Percentiles rank a stretch among this genome's conserved stretches.
Evolutionary conservation across 495 filamentous ascomycete genomes (phyloP).

Genomic region (Bacidia rubella): DNA sequence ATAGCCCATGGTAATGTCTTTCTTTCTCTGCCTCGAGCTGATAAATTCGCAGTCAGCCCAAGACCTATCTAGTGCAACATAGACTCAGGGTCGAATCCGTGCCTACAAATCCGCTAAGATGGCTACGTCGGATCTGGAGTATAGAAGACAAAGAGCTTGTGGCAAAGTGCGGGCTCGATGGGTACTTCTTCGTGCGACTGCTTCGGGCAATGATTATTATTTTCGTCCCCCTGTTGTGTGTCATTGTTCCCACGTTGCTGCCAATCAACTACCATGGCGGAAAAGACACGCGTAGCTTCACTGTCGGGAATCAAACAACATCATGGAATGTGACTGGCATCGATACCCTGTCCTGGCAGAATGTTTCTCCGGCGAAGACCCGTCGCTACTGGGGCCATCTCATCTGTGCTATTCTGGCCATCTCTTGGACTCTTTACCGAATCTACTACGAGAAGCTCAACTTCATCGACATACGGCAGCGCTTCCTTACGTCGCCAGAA

Average conservation of each 20-base stretch:
- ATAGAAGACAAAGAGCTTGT: constrained; percentile 16
- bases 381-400: constrained; percentile 18
- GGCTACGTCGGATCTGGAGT: constrained; percentile 16
- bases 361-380: constrained; percentile 15
- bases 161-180: constrained; percentile 17
- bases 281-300: constrained; percentile 7
- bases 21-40: not conserved
- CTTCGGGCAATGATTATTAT: constrained; percentile 17
- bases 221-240: constrained; percentile 16
- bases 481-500: constrained; percentile 19
- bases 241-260: constrained; percentile 15
- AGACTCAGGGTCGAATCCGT: constrained; percentile 15
- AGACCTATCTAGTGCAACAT: constrained; percentile 19
- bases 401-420: constrained; percentile 14
- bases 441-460: constrained; percentile 19
- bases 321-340: constrained; percentile 15
- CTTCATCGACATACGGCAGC: constrained; percentile 18
- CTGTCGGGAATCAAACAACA: not conserved
- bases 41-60: constrained; percentile 17
- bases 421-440: constrained; percentile 15
- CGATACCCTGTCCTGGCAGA: constrained; percentile 19
- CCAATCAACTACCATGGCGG: constrained; percentile 20
- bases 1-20: not conserved
- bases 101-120: constrained; percentile 15
- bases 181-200: constrained; percentile 19